Base-by-base conservation (phyloP, 192 early-diverging fungal species). In the Physocladia obscura region DNA sequence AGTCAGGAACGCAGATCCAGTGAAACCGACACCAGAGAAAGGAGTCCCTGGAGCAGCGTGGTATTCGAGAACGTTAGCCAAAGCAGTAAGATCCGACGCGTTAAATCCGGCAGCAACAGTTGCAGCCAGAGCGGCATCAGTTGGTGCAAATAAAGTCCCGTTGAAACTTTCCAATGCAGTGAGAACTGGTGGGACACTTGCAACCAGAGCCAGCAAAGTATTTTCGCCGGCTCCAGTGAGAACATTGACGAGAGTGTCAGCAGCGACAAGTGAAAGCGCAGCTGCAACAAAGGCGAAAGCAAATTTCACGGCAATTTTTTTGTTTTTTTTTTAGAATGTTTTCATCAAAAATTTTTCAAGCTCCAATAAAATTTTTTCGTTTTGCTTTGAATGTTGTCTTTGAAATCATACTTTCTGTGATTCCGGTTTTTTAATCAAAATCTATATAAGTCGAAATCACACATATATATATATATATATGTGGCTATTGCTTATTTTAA, bases 351-450 rank as follows among this genome's bases (percentile, higher is more conserved):
- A 1, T 69, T 92, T 15, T 67, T 88, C 13, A 57, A 67, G 6
- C 49, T n/a, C n/a, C n/a, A n/a, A n/a, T n/a, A n/a, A n/a, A n/a
- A n/a, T n/a, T n/a, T n/a, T n/a, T n/a, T n/a, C n/a, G n/a, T n/a
- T n/a, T n/a, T n/a, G n/a, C n/a, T n/a, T n/a, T n/a, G n/a, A n/a
- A n/a, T n/a, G n/a, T n/a, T n/a, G n/a, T n/a, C n/a, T n/a, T n/a
- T n/a, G n/a, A n/a, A n/a, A n/a, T n/a, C n/a, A n/a, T n/a, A n/a
- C n/a, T n/a, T n/a, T n/a, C 63, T 3, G 69, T 93, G 8, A 87
- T 92, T 52, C 71, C 92, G 24, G 76, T 74, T 22, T 76, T 70
- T 3, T 81, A 79, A 70, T 81, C 89, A 55, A 89, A 90, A 54
- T 74, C 70, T 35, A 78, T 92, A 31, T 83, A 80, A 19, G 88